Percentiles rank a stretch among this genome's conserved stretches.
Evolutionary conservation across 2,329 filamentous ascomycete genomes (phyloP).

Genomic region (Aspergillus pseudonomiae): DNA sequence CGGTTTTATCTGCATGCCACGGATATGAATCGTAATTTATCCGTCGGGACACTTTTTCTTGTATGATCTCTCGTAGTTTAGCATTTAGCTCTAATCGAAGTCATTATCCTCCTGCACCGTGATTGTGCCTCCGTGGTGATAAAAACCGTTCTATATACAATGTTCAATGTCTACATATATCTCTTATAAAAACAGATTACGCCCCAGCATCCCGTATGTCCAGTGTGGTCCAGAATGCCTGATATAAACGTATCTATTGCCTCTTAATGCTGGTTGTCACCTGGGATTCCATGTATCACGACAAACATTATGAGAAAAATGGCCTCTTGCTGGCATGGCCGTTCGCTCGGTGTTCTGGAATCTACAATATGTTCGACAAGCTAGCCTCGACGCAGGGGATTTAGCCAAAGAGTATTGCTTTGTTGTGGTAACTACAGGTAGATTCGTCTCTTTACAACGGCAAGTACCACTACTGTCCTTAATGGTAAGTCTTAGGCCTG

Average conservation of each 20-base stretch:
- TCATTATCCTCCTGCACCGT: neutral
- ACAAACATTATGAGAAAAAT: too few species aligned
- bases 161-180: neutral
- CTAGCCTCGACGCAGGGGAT: neutral
- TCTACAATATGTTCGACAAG: neutral
- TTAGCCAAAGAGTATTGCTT: neutral
- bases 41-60: constrained; percentile 40
- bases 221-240: too few species aligned
- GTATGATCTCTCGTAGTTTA: neutral
- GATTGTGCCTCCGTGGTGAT: neutral
- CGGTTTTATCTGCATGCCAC: constrained; percentile 44
- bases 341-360: neutral
- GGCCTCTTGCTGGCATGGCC: too few species aligned
- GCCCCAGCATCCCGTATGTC: too few species aligned
- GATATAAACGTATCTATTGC: too few species aligned
- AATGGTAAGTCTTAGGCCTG: neutral
- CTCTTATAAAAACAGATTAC: neutral
- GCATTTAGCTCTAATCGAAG: neutral
- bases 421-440: neutral
- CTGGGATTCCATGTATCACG: too few species aligned
- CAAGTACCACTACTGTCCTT: neutral
- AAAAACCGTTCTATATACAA: neutral
- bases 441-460: neutral
- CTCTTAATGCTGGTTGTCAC: too few species aligned
- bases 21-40: constrained; percentile 51